phyloP scores from a whole-genome alignment of 108 stramenopile species.

The Cyclotella atomus region DNA sequence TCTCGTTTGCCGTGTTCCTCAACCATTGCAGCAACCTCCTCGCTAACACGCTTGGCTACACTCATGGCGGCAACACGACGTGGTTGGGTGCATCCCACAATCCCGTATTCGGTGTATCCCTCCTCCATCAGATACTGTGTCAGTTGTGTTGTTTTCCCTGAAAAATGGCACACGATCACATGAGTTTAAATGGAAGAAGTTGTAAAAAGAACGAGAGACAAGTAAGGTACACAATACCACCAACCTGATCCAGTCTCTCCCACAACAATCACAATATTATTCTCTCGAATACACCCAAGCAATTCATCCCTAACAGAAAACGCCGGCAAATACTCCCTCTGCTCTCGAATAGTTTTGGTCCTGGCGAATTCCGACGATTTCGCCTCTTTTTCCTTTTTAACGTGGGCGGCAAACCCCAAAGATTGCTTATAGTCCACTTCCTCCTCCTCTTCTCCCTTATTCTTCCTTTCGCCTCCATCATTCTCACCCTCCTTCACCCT shows the following conservation, averaged over 20 bases:
- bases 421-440: slow-evolving; percentile 92
- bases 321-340: slow-evolving; percentile 95
- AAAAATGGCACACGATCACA: not conserved
- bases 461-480: slow-evolving; percentile 35
- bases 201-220: not conserved
- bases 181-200: not conserved
- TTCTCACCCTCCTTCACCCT: slow-evolving; percentile 63
- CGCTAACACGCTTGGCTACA: slow-evolving; percentile 97
- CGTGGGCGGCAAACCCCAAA: slow-evolving; percentile 85
- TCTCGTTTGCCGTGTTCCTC: slow-evolving; percentile 55
- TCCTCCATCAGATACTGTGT: slow-evolving; percentile 98
- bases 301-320: slow-evolving; percentile 93
- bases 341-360: slow-evolving; percentile 90
- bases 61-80: slow-evolving; percentile 99
- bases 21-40: slow-evolving; percentile 88
- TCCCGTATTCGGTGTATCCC: slow-evolving; percentile 90
- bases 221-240: not conserved
- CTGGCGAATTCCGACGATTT: slow-evolving; percentile 82
- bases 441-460: slow-evolving; percentile 61
- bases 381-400: slow-evolving; percentile 53
- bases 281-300: slow-evolving; percentile 90
- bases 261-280: slow-evolving; percentile 94
- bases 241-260: slow-evolving; percentile 89
- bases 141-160: slow-evolving; percentile 96
- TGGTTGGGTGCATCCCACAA: slow-evolving; percentile 96